Percentiles rank a stretch among this genome's conserved stretches.
These are phyloP conservation scores for Curvularia spicifera DNA, from an alignment of 2,329 filamentous ascomycete genomes.

Conservation along the genomic window DNA sequence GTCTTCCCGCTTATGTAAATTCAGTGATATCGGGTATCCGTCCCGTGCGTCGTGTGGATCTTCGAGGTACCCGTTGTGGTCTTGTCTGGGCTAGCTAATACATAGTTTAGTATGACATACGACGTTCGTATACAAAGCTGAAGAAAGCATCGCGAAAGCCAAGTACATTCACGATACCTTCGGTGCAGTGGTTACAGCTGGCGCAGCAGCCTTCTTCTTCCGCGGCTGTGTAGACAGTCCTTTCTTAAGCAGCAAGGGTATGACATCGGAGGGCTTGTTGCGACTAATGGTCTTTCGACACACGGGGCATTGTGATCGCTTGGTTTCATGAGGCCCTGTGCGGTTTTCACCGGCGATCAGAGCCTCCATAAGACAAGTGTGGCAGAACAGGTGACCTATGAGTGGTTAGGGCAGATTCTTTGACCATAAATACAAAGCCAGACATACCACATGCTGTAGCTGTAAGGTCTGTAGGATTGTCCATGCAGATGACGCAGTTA, in stretches of 20 bases:
- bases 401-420: constrained; percentile 12
- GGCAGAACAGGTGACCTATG: constrained; percentile 68
- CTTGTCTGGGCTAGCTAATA: constrained; percentile 4
- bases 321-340: constrained; percentile 52
- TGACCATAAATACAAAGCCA: background rate
- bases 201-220: constrained; percentile 32
- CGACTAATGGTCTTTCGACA: constrained; percentile 55
- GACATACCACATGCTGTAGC: constrained; percentile 65
- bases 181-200: constrained; percentile 11
- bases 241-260: constrained; percentile 52
- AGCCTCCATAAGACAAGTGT: constrained; percentile 67
- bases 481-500: constrained; percentile 70
- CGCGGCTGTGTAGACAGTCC: constrained; percentile 45
- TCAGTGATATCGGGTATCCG: background rate
- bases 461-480: constrained; percentile 64
- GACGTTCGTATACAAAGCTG: background rate
- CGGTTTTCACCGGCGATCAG: constrained; percentile 63
- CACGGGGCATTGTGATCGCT: constrained; percentile 55
- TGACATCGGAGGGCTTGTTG: constrained; percentile 50
- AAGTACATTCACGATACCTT: constrained; percentile 32
- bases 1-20: background rate
- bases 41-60: background rate
- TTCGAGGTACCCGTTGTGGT: background rate
- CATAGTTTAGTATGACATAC: constrained; percentile 6
- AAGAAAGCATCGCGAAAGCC: constrained; percentile 18